Conservation (phyloP, 2,329 filamentous ascomycete genomes). For the Pseudogymnoascus sp. region DNA sequence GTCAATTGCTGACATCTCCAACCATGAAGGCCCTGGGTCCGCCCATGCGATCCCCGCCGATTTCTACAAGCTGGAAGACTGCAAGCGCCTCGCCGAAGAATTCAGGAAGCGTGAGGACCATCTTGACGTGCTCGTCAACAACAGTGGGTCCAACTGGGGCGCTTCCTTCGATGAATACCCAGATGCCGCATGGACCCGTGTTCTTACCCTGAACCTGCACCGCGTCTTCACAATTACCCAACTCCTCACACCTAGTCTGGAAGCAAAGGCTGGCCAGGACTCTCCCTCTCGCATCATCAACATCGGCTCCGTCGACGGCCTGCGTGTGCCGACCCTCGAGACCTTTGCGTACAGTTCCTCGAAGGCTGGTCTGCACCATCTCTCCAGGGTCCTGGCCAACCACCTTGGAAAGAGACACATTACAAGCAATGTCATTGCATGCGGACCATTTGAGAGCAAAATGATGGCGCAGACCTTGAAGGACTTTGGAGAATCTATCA, state of each 20-base stretch:
- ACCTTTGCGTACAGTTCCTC: conserved; percentile 54
- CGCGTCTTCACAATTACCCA: conserved; percentile 59
- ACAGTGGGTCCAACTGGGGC: conserved; percentile 59
- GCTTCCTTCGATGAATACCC: conserved; percentile 53
- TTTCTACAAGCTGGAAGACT: conserved; percentile 54
- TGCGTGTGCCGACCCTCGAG: conserved; percentile 51
- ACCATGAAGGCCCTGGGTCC: conserved; percentile 36
- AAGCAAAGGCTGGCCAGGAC: conserved; percentile 37
- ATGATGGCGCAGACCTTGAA: conserved; percentile 67
- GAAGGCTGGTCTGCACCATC: conserved; percentile 59
- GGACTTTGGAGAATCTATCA: conserved; percentile 48
- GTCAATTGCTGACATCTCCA: not conserved
- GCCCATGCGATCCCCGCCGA: conserved; percentile 56
- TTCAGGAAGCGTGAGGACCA: conserved; percentile 44
- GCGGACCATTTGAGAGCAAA: conserved; percentile 63
- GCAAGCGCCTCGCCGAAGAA: conserved; percentile 50
- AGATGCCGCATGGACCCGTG: conserved; percentile 49
- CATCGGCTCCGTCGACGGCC: conserved; percentile 57
- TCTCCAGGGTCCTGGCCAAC: conserved; percentile 56
- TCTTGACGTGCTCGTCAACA: conserved; percentile 59
- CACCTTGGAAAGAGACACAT: conserved; percentile 54
- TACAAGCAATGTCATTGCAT: conserved; percentile 62
- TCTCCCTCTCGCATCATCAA: conserved; percentile 54
- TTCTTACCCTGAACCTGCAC: conserved; percentile 55
- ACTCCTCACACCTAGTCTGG: conserved; percentile 55